These are phyloP conservation scores for Verticillium dahliae DNA, from an alignment of 2,329 filamentous ascomycete genomes.

Conservation along the genomic window DNA sequence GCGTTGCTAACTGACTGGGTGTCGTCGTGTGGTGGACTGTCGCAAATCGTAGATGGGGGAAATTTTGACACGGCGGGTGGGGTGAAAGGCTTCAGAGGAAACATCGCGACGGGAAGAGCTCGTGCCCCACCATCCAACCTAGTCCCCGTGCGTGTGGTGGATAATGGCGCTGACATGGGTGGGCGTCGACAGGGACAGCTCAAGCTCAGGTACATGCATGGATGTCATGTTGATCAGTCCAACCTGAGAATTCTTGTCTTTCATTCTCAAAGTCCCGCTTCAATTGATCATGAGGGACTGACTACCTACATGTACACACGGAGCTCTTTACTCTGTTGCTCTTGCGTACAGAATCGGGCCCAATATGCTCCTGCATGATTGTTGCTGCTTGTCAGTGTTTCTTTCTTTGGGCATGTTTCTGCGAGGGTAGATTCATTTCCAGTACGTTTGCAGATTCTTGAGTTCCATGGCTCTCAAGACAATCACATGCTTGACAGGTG, in stretches of 20 bases:
- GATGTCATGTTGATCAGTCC: not conserved
- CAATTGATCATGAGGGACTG: not conserved
- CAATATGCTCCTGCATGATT: no score
- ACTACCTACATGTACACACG: no score
- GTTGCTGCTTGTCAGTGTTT: no score
- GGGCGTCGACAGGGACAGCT: not conserved
- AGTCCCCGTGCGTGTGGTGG: not conserved
- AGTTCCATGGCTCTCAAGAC: no score
- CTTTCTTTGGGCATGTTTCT: no score
- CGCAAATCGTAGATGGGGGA: not conserved
- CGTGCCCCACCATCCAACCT: slow-evolving; percentile 10
- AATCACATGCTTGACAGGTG: no score
- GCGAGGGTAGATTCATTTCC: no score
- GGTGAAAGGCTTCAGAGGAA: not conserved
- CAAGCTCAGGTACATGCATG: not conserved
- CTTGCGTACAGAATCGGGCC: no score
- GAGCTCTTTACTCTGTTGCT: no score
- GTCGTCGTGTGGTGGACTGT: not conserved
- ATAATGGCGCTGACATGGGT: not conserved
- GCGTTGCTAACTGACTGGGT: not conserved
- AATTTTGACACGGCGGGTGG: not conserved
- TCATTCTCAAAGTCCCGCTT: not conserved
- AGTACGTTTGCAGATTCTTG: no score
- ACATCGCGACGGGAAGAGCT: slow-evolving; percentile 2
- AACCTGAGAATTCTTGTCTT: not conserved